Conservation (phyloP, 1,284 basidiomycete species). For the Coniferiporia weirii region DNA sequence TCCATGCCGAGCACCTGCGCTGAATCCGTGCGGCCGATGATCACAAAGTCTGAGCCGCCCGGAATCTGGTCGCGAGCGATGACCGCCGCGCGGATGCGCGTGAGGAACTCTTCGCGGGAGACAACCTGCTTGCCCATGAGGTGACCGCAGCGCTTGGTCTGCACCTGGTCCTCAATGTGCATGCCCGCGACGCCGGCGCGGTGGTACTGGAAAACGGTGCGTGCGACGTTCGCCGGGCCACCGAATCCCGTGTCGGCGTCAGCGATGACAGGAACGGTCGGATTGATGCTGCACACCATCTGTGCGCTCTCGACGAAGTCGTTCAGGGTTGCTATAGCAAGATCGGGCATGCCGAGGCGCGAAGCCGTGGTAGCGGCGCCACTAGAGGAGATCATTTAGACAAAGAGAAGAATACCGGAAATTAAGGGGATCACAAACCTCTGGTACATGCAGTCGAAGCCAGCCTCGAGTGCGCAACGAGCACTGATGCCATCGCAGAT, state of each 20-base stretch:
- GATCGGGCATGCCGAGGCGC: slow-evolving; percentile 70
- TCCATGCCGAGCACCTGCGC: slow-evolving; percentile 78
- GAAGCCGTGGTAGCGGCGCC: slow-evolving; percentile 77
- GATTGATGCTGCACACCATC: slow-evolving; percentile 64
- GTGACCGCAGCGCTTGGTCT: slow-evolving; percentile 80
- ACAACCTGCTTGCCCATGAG: slow-evolving; percentile 79
- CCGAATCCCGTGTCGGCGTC: slow-evolving; percentile 83
- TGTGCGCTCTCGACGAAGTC: slow-evolving; percentile 56
- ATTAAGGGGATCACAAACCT: slow-evolving; percentile 30
- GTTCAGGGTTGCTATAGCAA: slow-evolving; percentile 76
- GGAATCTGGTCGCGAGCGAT: slow-evolving; percentile 66
- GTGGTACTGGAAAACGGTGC: slow-evolving; percentile 69
- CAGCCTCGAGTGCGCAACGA: slow-evolving; percentile 70
- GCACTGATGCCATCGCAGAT: slow-evolving; percentile 81
- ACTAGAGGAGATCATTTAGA: slow-evolving; percentile 23
- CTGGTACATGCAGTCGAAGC: slow-evolving; percentile 72
- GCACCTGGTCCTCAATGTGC: slow-evolving; percentile 82
- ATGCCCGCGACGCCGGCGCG: slow-evolving; percentile 69
- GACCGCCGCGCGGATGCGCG: slow-evolving; percentile 73
- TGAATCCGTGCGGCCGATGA: slow-evolving; percentile 81
- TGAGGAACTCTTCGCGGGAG: slow-evolving; percentile 68
- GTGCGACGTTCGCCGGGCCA: slow-evolving; percentile 70
- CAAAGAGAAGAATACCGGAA: not conserved
- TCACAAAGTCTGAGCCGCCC: slow-evolving; percentile 69
- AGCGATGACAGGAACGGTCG: slow-evolving; percentile 67